Percentiles rank a stretch among this genome's conserved stretches.
These are phyloP conservation scores for Albizia julibrissin DNA, from an alignment of 306 rosid genomes.

Conservation along the genomic window DNA sequence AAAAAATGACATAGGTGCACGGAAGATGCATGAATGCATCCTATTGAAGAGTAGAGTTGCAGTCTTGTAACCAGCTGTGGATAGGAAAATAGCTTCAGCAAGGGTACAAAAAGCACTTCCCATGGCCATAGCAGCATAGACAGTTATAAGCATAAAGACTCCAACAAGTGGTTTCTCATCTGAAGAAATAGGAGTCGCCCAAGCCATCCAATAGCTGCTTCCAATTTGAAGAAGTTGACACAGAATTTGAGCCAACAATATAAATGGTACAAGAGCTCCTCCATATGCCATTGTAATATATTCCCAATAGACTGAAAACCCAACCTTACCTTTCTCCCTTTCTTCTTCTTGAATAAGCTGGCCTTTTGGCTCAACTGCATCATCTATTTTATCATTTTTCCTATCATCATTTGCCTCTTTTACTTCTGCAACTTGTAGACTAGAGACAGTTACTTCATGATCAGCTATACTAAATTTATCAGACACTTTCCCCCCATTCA, in stretches of 20 bases:
- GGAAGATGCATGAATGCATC: conserved; percentile 78
- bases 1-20: conserved; percentile 87
- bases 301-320: conserved; percentile 70
- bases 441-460: conserved; percentile 33
- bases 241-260: conserved; percentile 63
- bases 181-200: conserved; percentile 76
- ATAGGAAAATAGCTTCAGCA: conserved; percentile 47
- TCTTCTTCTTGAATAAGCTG: conserved; percentile 94
- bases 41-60: conserved; percentile 73
- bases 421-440: conserved; percentile 27
- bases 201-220: conserved; percentile 95
- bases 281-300: conserved; percentile 71
- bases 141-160: conserved; percentile 49
- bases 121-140: conserved; percentile 68
- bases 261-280: conserved; percentile 81
- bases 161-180: conserved; percentile 54
- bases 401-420: conserved; percentile 39
- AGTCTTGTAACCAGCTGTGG: conserved; percentile 65
- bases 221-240: conserved; percentile 82
- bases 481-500: conserved; percentile 37
- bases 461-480: conserved; percentile 29
- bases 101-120: conserved; percentile 71
- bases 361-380: conserved; percentile 42
- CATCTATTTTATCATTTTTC: conserved; percentile 44
- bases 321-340: conserved; percentile 85